Evolutionary conservation across 108 stramenopile species (phyloP).

Genomic region (Cylindrotheca fusiformis): DNA sequence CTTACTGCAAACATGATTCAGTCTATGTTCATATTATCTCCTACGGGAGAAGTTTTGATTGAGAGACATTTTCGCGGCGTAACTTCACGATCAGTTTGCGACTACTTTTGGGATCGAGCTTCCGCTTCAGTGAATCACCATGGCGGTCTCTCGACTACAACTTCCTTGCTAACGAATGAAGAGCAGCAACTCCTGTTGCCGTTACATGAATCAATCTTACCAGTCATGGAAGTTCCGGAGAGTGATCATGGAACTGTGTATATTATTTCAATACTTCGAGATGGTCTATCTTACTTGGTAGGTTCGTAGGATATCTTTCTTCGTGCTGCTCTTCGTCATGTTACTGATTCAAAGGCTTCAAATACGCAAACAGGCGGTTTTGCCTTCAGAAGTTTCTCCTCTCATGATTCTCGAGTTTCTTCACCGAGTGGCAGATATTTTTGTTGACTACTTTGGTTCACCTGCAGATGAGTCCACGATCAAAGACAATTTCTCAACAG

Average conservation of each 20-base stretch:
- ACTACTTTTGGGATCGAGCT: slow-evolving; percentile 84
- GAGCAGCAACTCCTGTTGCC: slow-evolving; percentile 40
- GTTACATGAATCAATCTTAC: slow-evolving; percentile 67
- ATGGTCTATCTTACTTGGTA: slow-evolving; percentile 85
- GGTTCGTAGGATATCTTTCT: background rate
- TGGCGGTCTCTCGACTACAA: slow-evolving; percentile 69
- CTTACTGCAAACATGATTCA: slow-evolving; percentile 71
- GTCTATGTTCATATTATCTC: slow-evolving; percentile 84
- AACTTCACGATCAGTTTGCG: slow-evolving; percentile 73
- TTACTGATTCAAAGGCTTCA: too few species aligned
- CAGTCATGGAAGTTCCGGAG: slow-evolving; percentile 85
- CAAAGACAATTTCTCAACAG: slow-evolving; percentile 96
- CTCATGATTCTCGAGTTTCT: slow-evolving; percentile 94
- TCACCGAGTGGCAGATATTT: slow-evolving; percentile 93
- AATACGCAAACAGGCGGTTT: slow-evolving; percentile 64
- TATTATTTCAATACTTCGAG: slow-evolving; percentile 73
- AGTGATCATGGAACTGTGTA: slow-evolving; percentile 48
- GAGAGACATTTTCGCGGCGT: slow-evolving; percentile 89
- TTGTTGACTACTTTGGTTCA: slow-evolving; percentile 92
- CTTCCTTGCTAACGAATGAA: slow-evolving; percentile 41
- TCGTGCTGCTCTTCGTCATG: background rate
- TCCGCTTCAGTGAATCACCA: slow-evolving; percentile 75
- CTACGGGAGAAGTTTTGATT: slow-evolving; percentile 87
- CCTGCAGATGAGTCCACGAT: slow-evolving; percentile 93
- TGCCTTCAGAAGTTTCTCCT: slow-evolving; percentile 85